phyloP scores from a whole-genome alignment of 148 eudicot species.

The Spergularia bocconei region DNA sequence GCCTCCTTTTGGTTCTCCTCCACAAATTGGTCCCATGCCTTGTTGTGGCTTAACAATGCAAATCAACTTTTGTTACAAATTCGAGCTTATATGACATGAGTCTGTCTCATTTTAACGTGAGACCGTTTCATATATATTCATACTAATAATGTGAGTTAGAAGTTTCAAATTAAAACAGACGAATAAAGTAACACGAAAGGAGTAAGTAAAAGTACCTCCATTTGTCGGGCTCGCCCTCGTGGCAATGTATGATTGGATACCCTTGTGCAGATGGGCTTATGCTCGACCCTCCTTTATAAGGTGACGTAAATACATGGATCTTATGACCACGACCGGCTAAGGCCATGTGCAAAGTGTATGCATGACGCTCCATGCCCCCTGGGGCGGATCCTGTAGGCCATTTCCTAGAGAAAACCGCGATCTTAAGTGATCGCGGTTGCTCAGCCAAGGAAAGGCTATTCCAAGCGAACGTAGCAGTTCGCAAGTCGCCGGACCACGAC shows the following conservation, averaged over 20 bases:
- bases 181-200: no score
- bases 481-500: conserved; percentile 66
- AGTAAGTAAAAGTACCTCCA: conserved; percentile 36
- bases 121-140: no score
- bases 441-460: conserved; percentile 41
- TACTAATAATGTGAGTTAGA: no score
- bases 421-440: conserved; percentile 38
- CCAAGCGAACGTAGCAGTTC: conserved; percentile 64
- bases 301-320: conserved; percentile 77
- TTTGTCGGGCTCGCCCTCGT: conserved; percentile 56
- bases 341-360: conserved; percentile 62
- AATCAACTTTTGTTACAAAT: no score
- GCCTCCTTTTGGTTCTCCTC: conserved; percentile 52
- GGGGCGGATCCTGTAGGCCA: conserved; percentile 70
- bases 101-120: no score
- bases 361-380: conserved; percentile 95
- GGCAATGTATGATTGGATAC: conserved; percentile 56
- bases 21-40: conserved; percentile 73
- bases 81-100: no score
- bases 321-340: conserved; percentile 60
- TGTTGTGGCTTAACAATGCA: conserved; percentile 39
- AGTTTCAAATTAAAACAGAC: no score
- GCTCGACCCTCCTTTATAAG: conserved; percentile 20
- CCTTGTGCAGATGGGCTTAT: conserved; percentile 15
- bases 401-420: conserved; percentile 73